Base-by-base conservation (phyloP, 805 yeast genomes). In the Candida tammaniensis region DNA sequence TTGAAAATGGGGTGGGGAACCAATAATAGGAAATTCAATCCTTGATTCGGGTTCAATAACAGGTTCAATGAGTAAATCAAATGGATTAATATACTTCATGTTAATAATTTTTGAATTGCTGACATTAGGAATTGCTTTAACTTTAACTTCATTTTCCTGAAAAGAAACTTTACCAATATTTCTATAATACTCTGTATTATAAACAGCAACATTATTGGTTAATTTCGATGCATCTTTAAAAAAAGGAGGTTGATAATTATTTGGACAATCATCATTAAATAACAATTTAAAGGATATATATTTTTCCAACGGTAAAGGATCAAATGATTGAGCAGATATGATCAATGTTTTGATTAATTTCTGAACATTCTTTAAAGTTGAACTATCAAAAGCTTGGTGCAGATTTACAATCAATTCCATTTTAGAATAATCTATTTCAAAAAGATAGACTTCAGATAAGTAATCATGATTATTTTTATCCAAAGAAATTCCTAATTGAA, bases 261-360 rank as follows among this genome's bases (percentile, higher is more conserved):
- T 31, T 2, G 80, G 78, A 23, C 75, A 67, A 3, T 31, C 37
- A 3, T 74, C 74, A 39, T 73, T 75, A 44, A 68, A 76, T 39
- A 30, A 25, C 11, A 30, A 17, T 14, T 35, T 35, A 3, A 35
- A 8, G 3, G 33, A 35, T 24, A 78, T 46, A 33, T 45, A 72
- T 35, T 76, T 67, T 25, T 67, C 59, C 1, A 55, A 52, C 1
- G 82, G 82, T 17, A 76, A 47, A 1, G 74, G 68, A 12, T 74
- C 70, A n/a, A 78, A 54, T 0, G 70, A 58, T 48, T 79, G 84
- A 0, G 82, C 74, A 4, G 71, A 51, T 1, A 75, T 58, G 14
- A 78, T 72, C 33, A 79, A 67, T 33, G 74, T 57, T 47, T 67
- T 68, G 62, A 78, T 65, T 30, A 77, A 44, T 33, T 66, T 71